Conservation (phyloP, 2,329 filamentous ascomycete species). For the Scytalidium sp. region DNA sequence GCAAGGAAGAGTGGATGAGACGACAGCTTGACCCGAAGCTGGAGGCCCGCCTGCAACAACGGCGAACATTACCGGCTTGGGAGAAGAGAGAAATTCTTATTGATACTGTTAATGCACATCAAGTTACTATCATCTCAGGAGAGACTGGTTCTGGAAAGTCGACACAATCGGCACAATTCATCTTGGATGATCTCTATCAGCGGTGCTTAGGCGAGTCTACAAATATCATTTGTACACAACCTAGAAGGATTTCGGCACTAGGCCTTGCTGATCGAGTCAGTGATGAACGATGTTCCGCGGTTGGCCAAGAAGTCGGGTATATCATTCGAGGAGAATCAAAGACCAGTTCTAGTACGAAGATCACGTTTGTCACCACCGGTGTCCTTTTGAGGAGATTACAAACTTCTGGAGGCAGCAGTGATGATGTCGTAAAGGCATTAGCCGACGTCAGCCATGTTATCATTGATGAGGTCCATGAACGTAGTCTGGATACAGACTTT, state of each 20-base stretch:
- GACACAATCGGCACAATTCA: conserved; percentile 93
- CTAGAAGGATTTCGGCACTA: conserved; percentile 88
- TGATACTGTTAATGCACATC: conserved; percentile 67
- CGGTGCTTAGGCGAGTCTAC: conserved; percentile 70
- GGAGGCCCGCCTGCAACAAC: conserved; percentile 70
- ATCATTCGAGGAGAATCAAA: conserved; percentile 88
- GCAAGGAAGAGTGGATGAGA: conserved; percentile 65
- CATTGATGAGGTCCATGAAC: conserved; percentile 95
- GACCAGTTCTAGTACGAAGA: conserved; percentile 70
- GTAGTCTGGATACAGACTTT: conserved; percentile 93
- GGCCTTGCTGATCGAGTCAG: conserved; percentile 92
- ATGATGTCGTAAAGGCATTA: conserved; percentile 77
- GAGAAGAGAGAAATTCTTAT: conserved; percentile 75
- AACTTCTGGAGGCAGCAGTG: conserved; percentile 75
- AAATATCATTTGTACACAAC: conserved; percentile 95
- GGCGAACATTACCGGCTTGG: conserved; percentile 84
- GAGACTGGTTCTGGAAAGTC: conserved; percentile 97
- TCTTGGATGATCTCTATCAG: conserved; percentile 85
- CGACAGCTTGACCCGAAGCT: conserved; percentile 64
- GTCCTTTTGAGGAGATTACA: conserved; percentile 89
- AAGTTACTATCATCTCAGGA: conserved; percentile 95
- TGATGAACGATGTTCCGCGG: conserved; percentile 77
- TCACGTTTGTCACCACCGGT: conserved; percentile 95
- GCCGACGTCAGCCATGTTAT: conserved; percentile 92
- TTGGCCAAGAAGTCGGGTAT: conserved; percentile 90